Percentiles rank a stretch among this genome's conserved stretches.
phyloP scores from a whole-genome alignment of 1,284 basidiomycete species.

The Ganoderma sinense region DNA sequence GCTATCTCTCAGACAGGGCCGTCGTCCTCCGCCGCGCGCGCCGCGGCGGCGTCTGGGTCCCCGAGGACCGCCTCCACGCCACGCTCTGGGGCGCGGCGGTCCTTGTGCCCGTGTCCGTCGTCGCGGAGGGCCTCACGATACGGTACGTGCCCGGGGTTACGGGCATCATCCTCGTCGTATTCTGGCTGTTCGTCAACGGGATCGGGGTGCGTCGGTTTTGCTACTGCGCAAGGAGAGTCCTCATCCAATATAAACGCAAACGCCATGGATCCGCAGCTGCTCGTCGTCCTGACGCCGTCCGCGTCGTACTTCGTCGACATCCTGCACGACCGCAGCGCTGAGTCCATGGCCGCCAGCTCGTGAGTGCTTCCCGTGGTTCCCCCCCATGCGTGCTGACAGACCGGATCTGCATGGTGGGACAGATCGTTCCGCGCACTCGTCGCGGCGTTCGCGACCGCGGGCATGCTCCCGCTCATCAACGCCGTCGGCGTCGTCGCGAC shows the following conservation, averaged over 20 bases:
- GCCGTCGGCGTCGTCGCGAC: conserved; percentile 61
- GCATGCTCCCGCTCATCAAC: conserved; percentile 60
- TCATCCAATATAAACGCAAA: no score
- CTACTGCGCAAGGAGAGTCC: no score
- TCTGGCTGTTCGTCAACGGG: conserved; percentile 57
- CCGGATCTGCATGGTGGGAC: conserved; percentile 21
- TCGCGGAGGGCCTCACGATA: conserved; percentile 43
- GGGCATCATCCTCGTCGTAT: conserved; percentile 50
- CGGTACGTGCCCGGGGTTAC: conserved; percentile 47
- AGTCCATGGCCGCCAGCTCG: conserved; percentile 56
- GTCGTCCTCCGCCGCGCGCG: conserved; percentile 54
- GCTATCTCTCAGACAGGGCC: conserved; percentile 57
- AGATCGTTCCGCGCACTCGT: conserved; percentile 54
- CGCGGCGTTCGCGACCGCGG: conserved; percentile 47
- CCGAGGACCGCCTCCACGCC: conserved; percentile 68
- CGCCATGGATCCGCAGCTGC: conserved; percentile 45
- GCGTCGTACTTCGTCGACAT: conserved; percentile 67
- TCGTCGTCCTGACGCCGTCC: conserved; percentile 55
- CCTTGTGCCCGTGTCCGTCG: conserved; percentile 51
- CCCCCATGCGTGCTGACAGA: neutral
- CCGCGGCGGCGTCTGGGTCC: conserved; percentile 58
- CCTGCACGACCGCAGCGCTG: conserved; percentile 58
- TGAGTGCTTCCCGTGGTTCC: conserved; percentile 37
- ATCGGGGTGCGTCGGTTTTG: conserved; percentile 55
- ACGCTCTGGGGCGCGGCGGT: conserved; percentile 53